Base-by-base conservation (phyloP, 352 stramenopile genomes). In the Hyaloperonospora brassicae region DNA sequence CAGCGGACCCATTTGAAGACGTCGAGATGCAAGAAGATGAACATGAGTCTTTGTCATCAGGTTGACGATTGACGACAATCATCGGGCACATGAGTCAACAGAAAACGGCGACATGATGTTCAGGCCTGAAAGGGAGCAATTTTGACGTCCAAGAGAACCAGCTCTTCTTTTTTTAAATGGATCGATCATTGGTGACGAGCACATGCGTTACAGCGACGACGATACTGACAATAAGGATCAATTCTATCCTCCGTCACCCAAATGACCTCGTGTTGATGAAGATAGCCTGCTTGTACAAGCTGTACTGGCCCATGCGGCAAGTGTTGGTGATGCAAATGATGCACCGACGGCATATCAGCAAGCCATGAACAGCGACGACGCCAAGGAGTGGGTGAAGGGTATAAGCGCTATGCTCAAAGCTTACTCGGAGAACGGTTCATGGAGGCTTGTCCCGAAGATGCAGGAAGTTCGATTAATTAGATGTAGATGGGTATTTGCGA, bases 291-390 rank as follows among this genome's bases (percentile, higher is more conserved):
- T 49, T 39, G 44, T 13, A 22, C 24, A 49, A 49, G 23, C 24
- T 10, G 44, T 49, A 13, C 25, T 49, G 3, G 44, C 23, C 14
- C 24, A 49, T 2, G 44, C 12, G 5, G 44, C 44, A 24, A 38
- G 23, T 13, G 24, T 36, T 21, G 41, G 22, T 2, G 21, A 34
- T 14, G 39, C 14, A 22, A 14, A 22, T 22, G 14, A 23, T 44
- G 14, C 39, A 17, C 8, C 13, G 22, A 44, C 41, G 21, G 42
- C 50, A 11, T 64, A 64, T 35, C 47, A 47, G 8, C 47, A 65
- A 43, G 47, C 41, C 0, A 54, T 65, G 42, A 0, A 46, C 0
- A 54, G 59, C n/a, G 10, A 48, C 22, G 48, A 61, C 0, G 23
- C 39, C 11, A 1, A n/a, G 1, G 9, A 47, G 4, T 50, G 38